A percentile compares a stretch with the other conserved stretches of the same genome.
Evolutionary conservation across 768 basidiomycete species (phyloP).

Genomic region (Austroboletus eburneus): DNA sequence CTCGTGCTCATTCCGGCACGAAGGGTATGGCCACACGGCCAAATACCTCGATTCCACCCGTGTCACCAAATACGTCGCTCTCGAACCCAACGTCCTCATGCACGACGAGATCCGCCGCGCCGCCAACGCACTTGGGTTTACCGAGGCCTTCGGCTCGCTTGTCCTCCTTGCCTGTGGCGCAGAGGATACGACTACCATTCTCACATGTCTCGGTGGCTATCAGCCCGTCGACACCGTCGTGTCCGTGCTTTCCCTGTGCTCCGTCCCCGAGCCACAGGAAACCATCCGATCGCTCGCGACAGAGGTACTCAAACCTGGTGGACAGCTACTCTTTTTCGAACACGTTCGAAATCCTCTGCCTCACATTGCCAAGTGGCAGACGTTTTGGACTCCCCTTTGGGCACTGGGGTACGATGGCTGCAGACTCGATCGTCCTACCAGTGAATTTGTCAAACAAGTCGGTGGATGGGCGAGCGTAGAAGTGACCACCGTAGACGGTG

Average conservation of each 20-base stretch:
- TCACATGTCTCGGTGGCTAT: slow-evolving; percentile 35
- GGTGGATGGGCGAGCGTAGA: slow-evolving; percentile 48
- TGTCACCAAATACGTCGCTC: slow-evolving; percentile 63
- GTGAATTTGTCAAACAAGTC: slow-evolving; percentile 40
- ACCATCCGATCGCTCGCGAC: slow-evolving; percentile 44
- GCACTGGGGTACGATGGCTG: slow-evolving; percentile 57
- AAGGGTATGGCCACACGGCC: slow-evolving; percentile 62
- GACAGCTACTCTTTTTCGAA: slow-evolving; percentile 63
- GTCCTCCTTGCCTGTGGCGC: slow-evolving; percentile 61
- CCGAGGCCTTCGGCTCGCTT: slow-evolving; percentile 48
- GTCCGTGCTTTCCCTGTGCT: slow-evolving; percentile 63
- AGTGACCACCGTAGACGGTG: slow-evolving; percentile 47
- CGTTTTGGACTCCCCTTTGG: slow-evolving; percentile 73
- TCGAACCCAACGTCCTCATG: slow-evolving; percentile 70
- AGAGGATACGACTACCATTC: slow-evolving; percentile 49
- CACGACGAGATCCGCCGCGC: slow-evolving; percentile 48
- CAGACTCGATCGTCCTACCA: slow-evolving; percentile 53
- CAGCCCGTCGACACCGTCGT: slow-evolving; percentile 56
- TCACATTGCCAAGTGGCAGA: slow-evolving; percentile 69
- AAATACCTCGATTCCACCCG: slow-evolving; percentile 52
- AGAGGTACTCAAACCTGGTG: slow-evolving; percentile 59
- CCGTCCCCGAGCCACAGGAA: slow-evolving; percentile 51
- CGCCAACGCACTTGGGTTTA: slow-evolving; percentile 50
- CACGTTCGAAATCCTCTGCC: slow-evolving; percentile 54
- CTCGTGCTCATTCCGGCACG: neutral